These are phyloP conservation scores for Hypsizygus ulmarius DNA, from an alignment of 1,284 basidiomycete genomes.

Conservation along the genomic window DNA sequence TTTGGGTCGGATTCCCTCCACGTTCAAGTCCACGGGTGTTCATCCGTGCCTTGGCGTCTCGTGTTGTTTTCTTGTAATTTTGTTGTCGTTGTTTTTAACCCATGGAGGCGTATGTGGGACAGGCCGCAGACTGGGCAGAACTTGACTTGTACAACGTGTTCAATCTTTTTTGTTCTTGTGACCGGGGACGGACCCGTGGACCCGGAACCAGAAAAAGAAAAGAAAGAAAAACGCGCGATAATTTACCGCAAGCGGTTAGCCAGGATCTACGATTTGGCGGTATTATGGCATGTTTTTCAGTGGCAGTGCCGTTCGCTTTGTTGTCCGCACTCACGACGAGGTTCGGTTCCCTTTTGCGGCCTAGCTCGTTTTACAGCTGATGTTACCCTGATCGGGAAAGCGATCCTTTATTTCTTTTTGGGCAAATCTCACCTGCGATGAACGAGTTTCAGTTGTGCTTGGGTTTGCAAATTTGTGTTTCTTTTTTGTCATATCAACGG, in stretches of 20 bases:
- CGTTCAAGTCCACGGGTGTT: background rate
- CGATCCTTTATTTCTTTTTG: conserved; percentile 10
- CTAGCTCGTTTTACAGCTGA: conserved; percentile 2
- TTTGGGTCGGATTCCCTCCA: too few species aligned
- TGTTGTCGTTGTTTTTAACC: background rate
- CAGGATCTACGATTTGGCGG: background rate
- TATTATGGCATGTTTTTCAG: conserved; percentile 2
- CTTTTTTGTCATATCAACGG: conserved; percentile 36
- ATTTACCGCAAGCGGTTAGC: conserved; percentile 10
- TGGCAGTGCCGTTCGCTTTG: conserved; percentile 11
- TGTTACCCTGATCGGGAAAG: conserved; percentile 11
- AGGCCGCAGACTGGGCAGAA: background rate
- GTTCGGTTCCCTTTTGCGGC: conserved; percentile 13
- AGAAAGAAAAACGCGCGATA: conserved; percentile 4
- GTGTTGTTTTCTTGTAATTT: conserved; percentile 1
- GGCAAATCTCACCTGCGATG: background rate
- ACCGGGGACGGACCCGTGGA: conserved; percentile 12
- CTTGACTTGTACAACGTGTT: conserved; percentile 9
- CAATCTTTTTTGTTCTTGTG: conserved; percentile 11
- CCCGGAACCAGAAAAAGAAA: background rate
- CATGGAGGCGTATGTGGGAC: too few species aligned
- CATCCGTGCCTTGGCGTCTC: conserved; percentile 5
- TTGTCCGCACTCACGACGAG: conserved; percentile 1
- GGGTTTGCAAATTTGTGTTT: conserved; percentile 5
- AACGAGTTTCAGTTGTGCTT: conserved; percentile 14